A percentile compares a stretch with the other conserved stretches of the same genome.
These are phyloP conservation scores for Cnidoscolus chayamansa DNA, from an alignment of 441 rosid genomes.

Conservation along the genomic window DNA sequence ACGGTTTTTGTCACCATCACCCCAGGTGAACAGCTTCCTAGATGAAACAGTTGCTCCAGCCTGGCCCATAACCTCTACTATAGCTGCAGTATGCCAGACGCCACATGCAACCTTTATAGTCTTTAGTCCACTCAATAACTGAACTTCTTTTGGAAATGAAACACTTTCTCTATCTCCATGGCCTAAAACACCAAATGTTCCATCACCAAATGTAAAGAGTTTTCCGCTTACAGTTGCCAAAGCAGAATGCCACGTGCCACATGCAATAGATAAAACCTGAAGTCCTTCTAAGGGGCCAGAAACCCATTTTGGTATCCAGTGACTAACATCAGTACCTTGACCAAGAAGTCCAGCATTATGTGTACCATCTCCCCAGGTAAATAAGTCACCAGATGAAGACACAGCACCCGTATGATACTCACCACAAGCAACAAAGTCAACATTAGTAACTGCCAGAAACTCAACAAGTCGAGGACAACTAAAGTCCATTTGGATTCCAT, in stretches of 20 bases:
- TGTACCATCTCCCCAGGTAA: constrained; percentile 92
- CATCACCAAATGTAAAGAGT: constrained; percentile 87
- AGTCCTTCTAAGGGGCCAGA: constrained; percentile 79
- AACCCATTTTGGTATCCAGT: constrained; percentile 91
- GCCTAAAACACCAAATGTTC: constrained; percentile 73
- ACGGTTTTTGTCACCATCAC: constrained; percentile 83
- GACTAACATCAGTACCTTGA: constrained; percentile 79
- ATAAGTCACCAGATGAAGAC: constrained; percentile 68
- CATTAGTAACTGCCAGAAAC: constrained; percentile 63
- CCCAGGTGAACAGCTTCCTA: constrained; percentile 91
- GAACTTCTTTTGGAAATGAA: constrained; percentile 71
- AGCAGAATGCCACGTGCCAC: constrained; percentile 95
- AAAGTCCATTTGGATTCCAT: constrained; percentile 63
- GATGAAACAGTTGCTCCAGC: constrained; percentile 50
- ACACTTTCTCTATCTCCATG: constrained; percentile 76
- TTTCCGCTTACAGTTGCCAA: constrained; percentile 70
- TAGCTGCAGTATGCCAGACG: constrained; percentile 90
- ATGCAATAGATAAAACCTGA: constrained; percentile 76
- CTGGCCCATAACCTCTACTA: constrained; percentile 76
- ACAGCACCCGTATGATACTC: constrained; percentile 84
- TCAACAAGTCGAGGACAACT: constrained; percentile 78
- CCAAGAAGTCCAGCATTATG: constrained; percentile 82
- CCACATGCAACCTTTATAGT: constrained; percentile 85
- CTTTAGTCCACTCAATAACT: constrained; percentile 61
- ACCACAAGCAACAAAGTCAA: constrained; percentile 78